A percentile compares a stretch with the other conserved stretches of the same genome.
These are phyloP conservation scores for Stevia rebaudiana DNA, from an alignment of 140 eudicot species.

Conservation along the genomic window DNA sequence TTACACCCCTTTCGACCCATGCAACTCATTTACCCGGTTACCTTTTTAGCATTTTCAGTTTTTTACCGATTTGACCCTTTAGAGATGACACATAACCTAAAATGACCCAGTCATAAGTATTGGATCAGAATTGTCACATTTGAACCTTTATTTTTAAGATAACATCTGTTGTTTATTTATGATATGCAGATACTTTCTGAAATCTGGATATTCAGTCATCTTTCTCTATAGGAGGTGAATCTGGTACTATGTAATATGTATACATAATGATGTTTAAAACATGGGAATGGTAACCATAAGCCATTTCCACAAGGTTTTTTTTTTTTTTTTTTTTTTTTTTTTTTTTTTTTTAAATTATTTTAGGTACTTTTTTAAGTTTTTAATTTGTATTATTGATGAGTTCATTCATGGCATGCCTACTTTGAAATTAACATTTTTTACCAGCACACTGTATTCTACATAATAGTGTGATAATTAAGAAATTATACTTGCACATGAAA, in stretches of 20 bases:
- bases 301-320: neutral
- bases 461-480: neutral
- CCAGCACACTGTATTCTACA: neutral
- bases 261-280: neutral
- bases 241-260: neutral
- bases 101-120: neutral
- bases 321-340: neutral
- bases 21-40: neutral
- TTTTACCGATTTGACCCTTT: neutral
- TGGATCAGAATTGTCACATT: neutral
- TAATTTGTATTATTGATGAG: neutral
- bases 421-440: neutral
- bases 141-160: neutral
- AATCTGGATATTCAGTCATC: constrained; percentile 83
- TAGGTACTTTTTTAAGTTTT: no score
- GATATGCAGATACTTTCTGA: constrained; percentile 66
- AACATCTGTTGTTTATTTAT: constrained; percentile 6
- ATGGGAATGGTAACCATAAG: neutral
- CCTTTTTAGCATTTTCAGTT: neutral
- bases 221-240: constrained; percentile 73
- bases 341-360: neutral
- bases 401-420: neutral
- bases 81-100: neutral
- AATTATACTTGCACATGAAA: neutral
- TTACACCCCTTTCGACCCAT: neutral